Evolutionary conservation across 441 rosid species (phyloP).

Genomic region (Geranium incanum): DNA sequence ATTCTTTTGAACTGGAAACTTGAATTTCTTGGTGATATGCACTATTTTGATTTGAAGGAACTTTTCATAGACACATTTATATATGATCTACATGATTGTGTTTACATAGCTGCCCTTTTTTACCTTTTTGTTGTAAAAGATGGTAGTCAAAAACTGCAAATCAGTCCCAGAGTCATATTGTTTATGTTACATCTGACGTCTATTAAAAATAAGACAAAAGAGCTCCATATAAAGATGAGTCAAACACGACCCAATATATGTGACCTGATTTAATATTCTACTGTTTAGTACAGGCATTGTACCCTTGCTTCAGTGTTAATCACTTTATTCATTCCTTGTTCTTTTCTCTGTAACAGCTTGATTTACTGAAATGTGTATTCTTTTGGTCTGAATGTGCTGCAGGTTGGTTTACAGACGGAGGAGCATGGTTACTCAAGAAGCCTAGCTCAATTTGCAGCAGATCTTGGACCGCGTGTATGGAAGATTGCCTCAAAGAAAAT

Average conservation of each 20-base stretch:
- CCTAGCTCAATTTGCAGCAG: conserved; percentile 50
- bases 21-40: background rate
- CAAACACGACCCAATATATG: no score
- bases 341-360: background rate
- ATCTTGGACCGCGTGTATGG: conserved; percentile 59
- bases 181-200: no score
- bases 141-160: no score
- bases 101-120: no score
- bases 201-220: no score
- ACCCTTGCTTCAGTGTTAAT: background rate
- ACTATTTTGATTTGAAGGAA: background rate
- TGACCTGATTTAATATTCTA: no score
- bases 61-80: no score
- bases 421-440: conserved; percentile 60
- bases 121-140: no score
- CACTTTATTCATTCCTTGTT: background rate
- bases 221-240: no score
- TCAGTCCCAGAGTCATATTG: no score
- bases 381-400: conserved; percentile 19
- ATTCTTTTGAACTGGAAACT: background rate
- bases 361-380: conserved; percentile 6
- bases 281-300: background rate
- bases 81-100: background rate
- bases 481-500: conserved; percentile 43
- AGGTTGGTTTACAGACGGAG: conserved; percentile 62